Percentiles rank a stretch among this genome's conserved stretches.
Evolutionary conservation across 495 filamentous ascomycete species (phyloP).

Genomic region (Penicillium maclennaniae): DNA sequence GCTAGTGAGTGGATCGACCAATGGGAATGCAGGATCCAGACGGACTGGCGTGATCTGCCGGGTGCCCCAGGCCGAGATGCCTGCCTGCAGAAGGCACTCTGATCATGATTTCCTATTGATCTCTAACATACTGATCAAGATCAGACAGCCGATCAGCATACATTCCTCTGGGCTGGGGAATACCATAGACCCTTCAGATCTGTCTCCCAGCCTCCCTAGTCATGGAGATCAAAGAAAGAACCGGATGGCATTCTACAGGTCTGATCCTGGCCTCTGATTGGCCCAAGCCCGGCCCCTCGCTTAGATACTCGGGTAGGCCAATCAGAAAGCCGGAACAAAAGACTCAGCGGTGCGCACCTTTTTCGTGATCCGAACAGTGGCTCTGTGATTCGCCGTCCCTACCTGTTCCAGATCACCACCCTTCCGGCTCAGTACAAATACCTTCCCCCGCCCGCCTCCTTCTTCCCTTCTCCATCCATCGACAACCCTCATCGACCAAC

Average conservation of each 20-base stretch:
- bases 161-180: conserved; percentile 16
- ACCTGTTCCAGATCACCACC: conserved; percentile 40
- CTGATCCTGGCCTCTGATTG: conserved; percentile 45
- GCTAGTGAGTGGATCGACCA: conserved; percentile 37
- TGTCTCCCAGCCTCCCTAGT: conserved; percentile 15
- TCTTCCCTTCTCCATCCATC: conserved; percentile 47
- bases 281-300: conserved; percentile 31
- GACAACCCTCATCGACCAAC: conserved; percentile 36
- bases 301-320: conserved; percentile 20
- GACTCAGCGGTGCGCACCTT: neutral
- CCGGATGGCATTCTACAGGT: conserved; percentile 30
- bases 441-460: conserved; percentile 46
- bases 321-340: conserved; percentile 9
- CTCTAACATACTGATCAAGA: conserved; percentile 25
- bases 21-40: conserved; percentile 36
- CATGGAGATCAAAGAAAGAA: conserved; percentile 37
- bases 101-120: conserved; percentile 25
- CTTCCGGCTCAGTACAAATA: conserved; percentile 45
- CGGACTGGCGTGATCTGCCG: conserved; percentile 29
- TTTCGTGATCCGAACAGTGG: conserved; percentile 25
- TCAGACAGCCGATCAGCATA: conserved; percentile 4
- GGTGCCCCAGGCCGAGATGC: conserved; percentile 27
- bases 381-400: conserved; percentile 17
- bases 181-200: conserved; percentile 16
- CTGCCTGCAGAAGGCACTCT: conserved; percentile 11